phyloP scores from a whole-genome alignment of 2,329 filamentous ascomycete species.

The Neoscytalidium dimidiatum region DNA sequence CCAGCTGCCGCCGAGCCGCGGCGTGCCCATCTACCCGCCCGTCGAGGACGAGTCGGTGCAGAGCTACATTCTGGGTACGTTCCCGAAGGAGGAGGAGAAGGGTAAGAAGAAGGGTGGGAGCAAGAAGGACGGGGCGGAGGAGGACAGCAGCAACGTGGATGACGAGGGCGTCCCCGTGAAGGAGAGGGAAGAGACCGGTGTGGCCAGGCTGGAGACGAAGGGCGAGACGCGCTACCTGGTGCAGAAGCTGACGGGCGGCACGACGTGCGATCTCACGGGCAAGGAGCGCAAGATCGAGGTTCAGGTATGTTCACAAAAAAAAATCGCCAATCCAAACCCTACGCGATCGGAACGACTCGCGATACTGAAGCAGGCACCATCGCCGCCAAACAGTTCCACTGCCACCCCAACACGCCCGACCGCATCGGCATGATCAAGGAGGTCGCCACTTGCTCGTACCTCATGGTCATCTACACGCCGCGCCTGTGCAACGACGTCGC shows the following conservation, averaged over 20 bases:
- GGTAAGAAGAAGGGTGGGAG: slow-evolving; percentile 24
- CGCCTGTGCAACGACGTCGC: slow-evolving; percentile 84
- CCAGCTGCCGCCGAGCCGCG: slow-evolving; percentile 70
- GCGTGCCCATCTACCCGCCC: slow-evolving; percentile 68
- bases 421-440: slow-evolving; percentile 93
- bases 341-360: not conserved
- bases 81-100: slow-evolving; percentile 35
- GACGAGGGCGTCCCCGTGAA: slow-evolving; percentile 20
- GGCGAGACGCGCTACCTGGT: slow-evolving; percentile 85
- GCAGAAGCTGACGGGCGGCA: slow-evolving; percentile 77
- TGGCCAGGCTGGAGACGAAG: slow-evolving; percentile 74
- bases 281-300: slow-evolving; percentile 82
- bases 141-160: slow-evolving; percentile 1
- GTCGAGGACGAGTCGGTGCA: slow-evolving; percentile 74
- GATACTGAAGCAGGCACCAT: too few relatives aligned
- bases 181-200: slow-evolving; percentile 23
- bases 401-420: slow-evolving; percentile 73
- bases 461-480: slow-evolving; percentile 91
- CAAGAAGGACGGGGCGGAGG: slow-evolving; percentile 26
- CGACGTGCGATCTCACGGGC: slow-evolving; percentile 82
- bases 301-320: slow-evolving; percentile 49
- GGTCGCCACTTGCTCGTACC: slow-evolving; percentile 83
- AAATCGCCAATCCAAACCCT: too few relatives aligned
- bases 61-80: slow-evolving; percentile 75
- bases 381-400: slow-evolving; percentile 59